Conservation (phyloP, 192 early-diverging fungal species). For the Funneliformis geosporum region DNA sequence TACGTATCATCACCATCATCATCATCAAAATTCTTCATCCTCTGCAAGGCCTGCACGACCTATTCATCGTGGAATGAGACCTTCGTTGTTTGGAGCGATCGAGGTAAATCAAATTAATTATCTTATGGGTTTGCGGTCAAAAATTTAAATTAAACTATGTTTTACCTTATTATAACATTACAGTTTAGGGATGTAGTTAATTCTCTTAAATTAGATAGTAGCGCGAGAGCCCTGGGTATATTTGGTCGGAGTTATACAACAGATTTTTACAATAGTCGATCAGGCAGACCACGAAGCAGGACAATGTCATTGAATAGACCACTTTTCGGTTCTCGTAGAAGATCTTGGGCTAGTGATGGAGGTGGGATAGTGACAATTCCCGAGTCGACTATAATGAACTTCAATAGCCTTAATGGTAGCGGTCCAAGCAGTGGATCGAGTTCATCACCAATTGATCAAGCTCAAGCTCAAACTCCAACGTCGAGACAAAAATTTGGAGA, state of each 20-base stretch:
- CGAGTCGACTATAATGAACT: background rate
- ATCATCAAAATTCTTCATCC: slow-evolving; percentile 24
- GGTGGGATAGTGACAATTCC: background rate
- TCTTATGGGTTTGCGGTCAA: background rate
- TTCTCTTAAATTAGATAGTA: slow-evolving; percentile 36
- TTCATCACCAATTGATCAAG: background rate
- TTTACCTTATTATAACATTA: background rate
- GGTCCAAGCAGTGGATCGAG: background rate
- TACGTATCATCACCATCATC: slow-evolving; percentile 30
- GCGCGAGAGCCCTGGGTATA: slow-evolving; percentile 19
- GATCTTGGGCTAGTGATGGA: slow-evolving; percentile 1
- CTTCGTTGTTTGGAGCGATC: slow-evolving; percentile 57
- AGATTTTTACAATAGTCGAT: slow-evolving; percentile 8
- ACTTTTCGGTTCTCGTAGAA: background rate
- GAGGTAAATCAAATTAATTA: slow-evolving; percentile 43
- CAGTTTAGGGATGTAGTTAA: slow-evolving; percentile 47
- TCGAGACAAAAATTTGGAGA: background rate
- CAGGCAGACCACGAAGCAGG: slow-evolving; percentile 1
- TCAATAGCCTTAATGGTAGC: background rate
- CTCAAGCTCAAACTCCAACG: too few relatives aligned
- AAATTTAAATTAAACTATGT: background rate
- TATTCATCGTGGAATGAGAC: slow-evolving; percentile 39
- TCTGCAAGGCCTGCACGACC: slow-evolving; percentile 12
- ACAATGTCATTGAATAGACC: background rate
- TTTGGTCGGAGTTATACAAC: slow-evolving; percentile 22